Base-by-base conservation (phyloP, 352 stramenopile species). In the Paralagenidium karlingii region DNA sequence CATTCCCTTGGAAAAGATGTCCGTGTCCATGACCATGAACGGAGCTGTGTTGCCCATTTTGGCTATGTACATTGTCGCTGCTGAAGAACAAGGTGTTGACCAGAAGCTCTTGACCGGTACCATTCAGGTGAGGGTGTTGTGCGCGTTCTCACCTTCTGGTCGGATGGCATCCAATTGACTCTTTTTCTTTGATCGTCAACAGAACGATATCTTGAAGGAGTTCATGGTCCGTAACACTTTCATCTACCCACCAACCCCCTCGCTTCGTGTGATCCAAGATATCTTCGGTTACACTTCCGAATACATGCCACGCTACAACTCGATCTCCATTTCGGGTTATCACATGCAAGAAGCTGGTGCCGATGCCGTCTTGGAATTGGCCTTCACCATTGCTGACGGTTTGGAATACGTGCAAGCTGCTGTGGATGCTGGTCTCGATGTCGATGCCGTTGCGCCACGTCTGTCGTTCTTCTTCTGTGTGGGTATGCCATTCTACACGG, bases 21-120 rank as follows among this genome's bases (percentile, higher is more conserved):
- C 80, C 7, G 94, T 99, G 6, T 96, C 75, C 20, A 99, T 99
- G 94, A 98, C 94, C 7, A 98, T 98, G 94, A 99, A 98, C 60
- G 94, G 94, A 18, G 94, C 93, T 13, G 91, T 98, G 30, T 59
- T 99, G 33, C 95, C 95, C 5, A 80, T 96, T 24, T 68, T 99
- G 60, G 88, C 83, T 30, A 97, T 97, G 66, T 99, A 97, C 66
- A 82, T 98, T 39, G 91, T 97, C 32, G 75, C 94, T 9, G 94
- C 93, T 2, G 89, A 98, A 51, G 94, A 99, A 55, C 80, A 96
- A 53, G 82, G 94, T n/a, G 83, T 95, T 27, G 63, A 75, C 26
- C 73, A 93, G 58, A 77, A 84, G 34, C 46, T 82, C 22, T 68
- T 99, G 3, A 67, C 79, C 2, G 67, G 67, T 6, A 81, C 63